A percentile compares a stretch with the other conserved stretches of the same genome.
These are phyloP conservation scores for Coemansia sp. DNA, from an alignment of 371 early-diverging fungal genomes.

Conservation along the genomic window DNA sequence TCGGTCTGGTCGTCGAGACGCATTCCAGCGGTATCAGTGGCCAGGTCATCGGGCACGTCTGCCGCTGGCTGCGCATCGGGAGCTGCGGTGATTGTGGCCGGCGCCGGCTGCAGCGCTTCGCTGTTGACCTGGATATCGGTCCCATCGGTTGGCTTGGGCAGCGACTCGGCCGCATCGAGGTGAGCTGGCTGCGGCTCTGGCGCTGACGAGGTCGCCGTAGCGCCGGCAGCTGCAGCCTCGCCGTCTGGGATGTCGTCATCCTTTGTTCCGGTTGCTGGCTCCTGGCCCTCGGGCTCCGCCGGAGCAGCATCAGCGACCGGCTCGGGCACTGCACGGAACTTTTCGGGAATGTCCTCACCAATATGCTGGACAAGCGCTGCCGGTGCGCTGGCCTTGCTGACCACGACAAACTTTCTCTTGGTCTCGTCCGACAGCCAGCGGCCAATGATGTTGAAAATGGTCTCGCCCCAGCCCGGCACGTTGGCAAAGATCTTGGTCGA, in stretches of 20 bases:
- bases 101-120: conserved; percentile 3
- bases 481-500: conserved; percentile 62
- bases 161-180: conserved; percentile 29
- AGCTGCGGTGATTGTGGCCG: conserved; percentile 22
- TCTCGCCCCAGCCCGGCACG: conserved; percentile 64
- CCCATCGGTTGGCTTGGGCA: conserved; percentile 35
- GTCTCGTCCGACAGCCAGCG: conserved; percentile 61
- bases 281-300: not conserved
- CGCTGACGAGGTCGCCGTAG: conserved; percentile 11
- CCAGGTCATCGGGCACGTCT: conserved; percentile 2
- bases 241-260: not conserved
- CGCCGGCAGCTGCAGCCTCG: conserved; percentile 15
- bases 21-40: conserved; percentile 32
- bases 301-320: not conserved
- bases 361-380: conserved; percentile 36
- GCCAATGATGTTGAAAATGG: conserved; percentile 58
- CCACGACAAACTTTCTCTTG: conserved; percentile 60
- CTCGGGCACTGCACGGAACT: conserved; percentile 14
- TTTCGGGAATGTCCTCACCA: conserved; percentile 39
- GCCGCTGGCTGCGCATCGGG: conserved; percentile 8
- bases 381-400: conserved; percentile 43
- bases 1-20: conserved; percentile 21
- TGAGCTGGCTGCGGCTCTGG: conserved; percentile 13
- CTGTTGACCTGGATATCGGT: not conserved
- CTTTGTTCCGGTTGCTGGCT: not conserved